phyloP scores from a whole-genome alignment of 2,329 filamentous ascomycete species.

The Ustulina deusta region DNA sequence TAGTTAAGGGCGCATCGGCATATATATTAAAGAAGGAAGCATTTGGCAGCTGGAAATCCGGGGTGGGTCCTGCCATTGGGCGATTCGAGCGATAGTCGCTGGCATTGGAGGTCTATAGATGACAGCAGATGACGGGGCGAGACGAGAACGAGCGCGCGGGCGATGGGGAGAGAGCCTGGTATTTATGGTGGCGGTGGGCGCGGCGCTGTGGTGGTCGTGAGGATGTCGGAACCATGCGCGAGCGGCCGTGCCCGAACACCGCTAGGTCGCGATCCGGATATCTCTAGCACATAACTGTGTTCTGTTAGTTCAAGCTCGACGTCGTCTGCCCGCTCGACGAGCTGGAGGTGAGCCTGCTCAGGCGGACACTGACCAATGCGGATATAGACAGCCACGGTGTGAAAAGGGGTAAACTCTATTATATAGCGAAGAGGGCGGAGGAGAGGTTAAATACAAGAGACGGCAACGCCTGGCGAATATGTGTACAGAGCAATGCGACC shows the following conservation, averaged over 20 bases:
- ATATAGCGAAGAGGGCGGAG: conserved; percentile 15
- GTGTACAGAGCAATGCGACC: conserved; percentile 43
- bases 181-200: conserved; percentile 44
- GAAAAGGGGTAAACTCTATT: background rate
- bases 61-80: conserved; percentile 66
- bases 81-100: conserved; percentile 50
- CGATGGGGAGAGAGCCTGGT: conserved; percentile 40
- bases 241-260: conserved; percentile 48
- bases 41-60: conserved; percentile 59
- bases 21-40: conserved; percentile 67
- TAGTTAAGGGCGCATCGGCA: conserved; percentile 58
- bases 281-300: conserved; percentile 56
- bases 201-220: conserved; percentile 32
- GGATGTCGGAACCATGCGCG: conserved; percentile 40
- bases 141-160: conserved; percentile 34
- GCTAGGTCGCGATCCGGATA: conserved; percentile 49
- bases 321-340: conserved; percentile 30
- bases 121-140: conserved; percentile 29
- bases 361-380: conserved; percentile 46
- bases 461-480: conserved; percentile 20
- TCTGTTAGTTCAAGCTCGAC: conserved; percentile 45
- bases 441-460: conserved; percentile 45
- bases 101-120: conserved; percentile 47
- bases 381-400: conserved; percentile 20
- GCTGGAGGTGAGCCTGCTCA: conserved; percentile 36